These are phyloP conservation scores for Hymenoscyphus scutula DNA, from an alignment of 2,329 filamentous ascomycete species.

Conservation along the genomic window DNA sequence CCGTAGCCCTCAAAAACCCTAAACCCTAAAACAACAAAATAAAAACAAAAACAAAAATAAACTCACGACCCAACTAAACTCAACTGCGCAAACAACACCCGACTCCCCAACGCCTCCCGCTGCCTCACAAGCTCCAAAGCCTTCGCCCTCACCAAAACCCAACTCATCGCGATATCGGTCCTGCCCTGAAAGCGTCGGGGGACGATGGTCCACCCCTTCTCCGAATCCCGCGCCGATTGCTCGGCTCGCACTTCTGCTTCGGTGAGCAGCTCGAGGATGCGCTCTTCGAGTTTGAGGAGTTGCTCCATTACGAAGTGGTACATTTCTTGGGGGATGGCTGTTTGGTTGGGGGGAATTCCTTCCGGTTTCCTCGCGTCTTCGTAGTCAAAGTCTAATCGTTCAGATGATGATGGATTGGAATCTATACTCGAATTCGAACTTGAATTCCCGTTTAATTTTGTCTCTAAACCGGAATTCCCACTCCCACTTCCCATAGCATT, in stretches of 20 bases:
- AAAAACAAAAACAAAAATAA: background rate
- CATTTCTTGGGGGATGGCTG: constrained; percentile 45
- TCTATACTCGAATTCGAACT: too few relatives aligned
- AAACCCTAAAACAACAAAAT: too few relatives aligned
- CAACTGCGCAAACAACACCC: constrained; percentile 49
- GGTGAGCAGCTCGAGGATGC: constrained; percentile 45
- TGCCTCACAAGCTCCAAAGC: constrained; percentile 47
- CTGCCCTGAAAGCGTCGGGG: constrained; percentile 40
- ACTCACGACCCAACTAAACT: constrained; percentile 47
- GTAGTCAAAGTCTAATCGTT: too few relatives aligned
- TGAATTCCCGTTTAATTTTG: too few relatives aligned
- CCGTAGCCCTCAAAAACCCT: too few relatives aligned
- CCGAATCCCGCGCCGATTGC: constrained; percentile 17
- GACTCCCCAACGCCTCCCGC: constrained; percentile 44
- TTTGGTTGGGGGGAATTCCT: constrained; percentile 4
- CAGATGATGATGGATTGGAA: constrained; percentile 19
- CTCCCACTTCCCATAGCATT: too few relatives aligned
- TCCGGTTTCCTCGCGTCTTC: too few relatives aligned
- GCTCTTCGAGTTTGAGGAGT: constrained; percentile 43
- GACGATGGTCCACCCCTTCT: constrained; percentile 39
- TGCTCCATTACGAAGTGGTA: constrained; percentile 49
- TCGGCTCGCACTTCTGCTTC: constrained; percentile 41
- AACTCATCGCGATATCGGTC: constrained; percentile 45
- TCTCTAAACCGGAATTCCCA: too few relatives aligned
- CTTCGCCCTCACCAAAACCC: constrained; percentile 45